phyloP scores from a whole-genome alignment of 2,329 filamentous ascomycete genomes.

The Beauveria caledonica region DNA sequence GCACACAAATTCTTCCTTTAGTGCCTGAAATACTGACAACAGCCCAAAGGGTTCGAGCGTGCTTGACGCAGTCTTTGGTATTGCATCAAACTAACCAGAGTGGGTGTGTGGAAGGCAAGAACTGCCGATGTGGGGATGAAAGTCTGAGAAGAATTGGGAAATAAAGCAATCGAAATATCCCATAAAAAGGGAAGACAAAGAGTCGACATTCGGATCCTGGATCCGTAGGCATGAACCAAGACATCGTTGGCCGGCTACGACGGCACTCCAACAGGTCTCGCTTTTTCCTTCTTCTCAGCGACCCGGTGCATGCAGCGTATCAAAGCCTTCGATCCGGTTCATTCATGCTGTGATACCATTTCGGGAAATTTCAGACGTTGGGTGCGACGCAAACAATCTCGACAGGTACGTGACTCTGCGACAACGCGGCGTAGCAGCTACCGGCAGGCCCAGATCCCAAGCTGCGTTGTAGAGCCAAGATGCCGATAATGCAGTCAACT shows the following conservation, averaged over 20 bases:
- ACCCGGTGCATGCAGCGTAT: not conserved
- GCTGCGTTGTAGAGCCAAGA: not conserved
- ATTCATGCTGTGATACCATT: not conserved
- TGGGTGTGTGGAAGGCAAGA: not conserved
- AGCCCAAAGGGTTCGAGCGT: not conserved
- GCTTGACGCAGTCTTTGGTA: not conserved
- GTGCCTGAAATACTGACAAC: not conserved
- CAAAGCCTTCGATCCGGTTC: not conserved
- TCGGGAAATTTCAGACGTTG: not conserved
- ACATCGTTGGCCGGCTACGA: not conserved
- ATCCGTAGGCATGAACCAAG: not conserved
- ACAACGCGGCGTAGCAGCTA: not conserved
- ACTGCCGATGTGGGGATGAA: not conserved
- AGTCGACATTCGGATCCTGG: no score
- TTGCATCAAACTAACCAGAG: not conserved
- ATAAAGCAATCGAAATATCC: no score
- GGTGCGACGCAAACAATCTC: not conserved
- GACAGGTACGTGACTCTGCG: not conserved
- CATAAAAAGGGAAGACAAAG: no score
- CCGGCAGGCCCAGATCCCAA: not conserved
- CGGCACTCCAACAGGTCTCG: not conserved
- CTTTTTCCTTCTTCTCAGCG: not conserved
- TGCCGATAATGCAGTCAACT: not conserved
- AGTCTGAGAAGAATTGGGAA: not conserved
- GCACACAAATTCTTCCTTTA: not conserved